Evolutionary conservation across 768 basidiomycete genomes (phyloP), one percentile per base, ranked within the genome.

Genomic region (Lactarius psammicola): DNA sequence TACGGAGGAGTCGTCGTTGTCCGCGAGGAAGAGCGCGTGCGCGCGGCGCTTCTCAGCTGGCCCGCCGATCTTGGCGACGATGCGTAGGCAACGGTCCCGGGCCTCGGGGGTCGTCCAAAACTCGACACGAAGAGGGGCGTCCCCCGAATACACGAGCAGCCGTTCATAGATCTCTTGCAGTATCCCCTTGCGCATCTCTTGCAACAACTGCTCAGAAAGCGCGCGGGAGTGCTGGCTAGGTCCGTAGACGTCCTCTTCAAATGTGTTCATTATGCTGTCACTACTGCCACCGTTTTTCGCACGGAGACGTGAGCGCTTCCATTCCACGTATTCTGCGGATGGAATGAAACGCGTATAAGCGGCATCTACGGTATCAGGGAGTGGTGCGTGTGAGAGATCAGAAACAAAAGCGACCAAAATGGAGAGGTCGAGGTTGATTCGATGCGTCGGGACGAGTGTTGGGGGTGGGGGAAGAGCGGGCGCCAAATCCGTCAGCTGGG

Each of bases 61-160:
- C 0, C 92, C 92, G 1, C 91, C 93, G 42, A 96, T 92, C 73
- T 90, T 91, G 40, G 81, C 79, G 4, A 93, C 86, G 63, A 95
- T 94, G n/a, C 84, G 80, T 23, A 88, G 76, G 70, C 87, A 89
- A 5, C 92, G 83, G 57, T 84, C 82, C 51, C 84, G 83, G 0
- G 92, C 92, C 73, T 94, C 93, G 0, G 75, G 73, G 0, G 92
- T 95, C 6, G 90, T 87, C 90, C 91, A 96, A 66, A 94, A 93
- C 55, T 83, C 80, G 8, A 90, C 78, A 2, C 74, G 40, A 17
- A 60, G 56, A 20, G 60, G 67, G 11, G n/a, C 17, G 11, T 18
- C 34, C 26, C 44, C 49, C 28, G n/a, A 26, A 53, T 18, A 46
- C 4, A 74, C 58, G 10, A 69, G 23, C 11, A 87, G 73, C 40